Base-by-base conservation (phyloP, 208 protist species). In the Crithidia thermophila region DNA sequence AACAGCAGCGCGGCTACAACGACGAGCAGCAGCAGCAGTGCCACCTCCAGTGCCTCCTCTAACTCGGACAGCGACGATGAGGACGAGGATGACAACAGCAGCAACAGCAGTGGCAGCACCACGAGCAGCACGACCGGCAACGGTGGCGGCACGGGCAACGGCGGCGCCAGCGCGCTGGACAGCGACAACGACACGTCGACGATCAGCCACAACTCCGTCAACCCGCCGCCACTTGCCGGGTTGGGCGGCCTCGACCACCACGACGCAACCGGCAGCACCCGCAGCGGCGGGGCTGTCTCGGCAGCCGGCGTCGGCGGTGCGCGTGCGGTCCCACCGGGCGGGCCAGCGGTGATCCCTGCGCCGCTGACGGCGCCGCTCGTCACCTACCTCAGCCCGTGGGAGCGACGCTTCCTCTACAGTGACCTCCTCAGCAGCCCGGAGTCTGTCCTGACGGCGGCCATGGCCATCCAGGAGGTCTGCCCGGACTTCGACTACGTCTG, bases 401-500 rank as follows among this genome's bases (percentile, higher is more conserved):
- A 92, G 65, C 49, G 42, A 1, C 42, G 67, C 7, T 95, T 90
- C 51, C 65, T 95, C 46, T 95, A 90, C 71, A 13, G 25, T n/a
- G 72, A 75, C 33, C 51, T 95, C 23, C 78, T 95, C 20, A 55
- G 69, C 2, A 56, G 75, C 2, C 63, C 77, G n/a, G 72, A 81
- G 34, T 60, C 50, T n/a, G 50, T 73, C 43, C 46, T 75, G 11
- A 67, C 42, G 0, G 37, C 53, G 0, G 64, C 79, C 3, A n/a
- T 72, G 52, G 55, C 52, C 27, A 79, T 85, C 13, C 16, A 71
- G 21, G 37, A 67, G 1, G 46, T 75, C 23, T 85, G 67, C 47
- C 85, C 88, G 2, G 57, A 66, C 0, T 76, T 94, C 40, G 79
- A 82, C 60, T 92, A 87, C 64, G 50, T 18, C 39, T 72, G 70